Evolutionary conservation across 2,329 filamentous ascomycete species (phyloP).

Genomic region (Hirsutella rhossiliensis): DNA sequence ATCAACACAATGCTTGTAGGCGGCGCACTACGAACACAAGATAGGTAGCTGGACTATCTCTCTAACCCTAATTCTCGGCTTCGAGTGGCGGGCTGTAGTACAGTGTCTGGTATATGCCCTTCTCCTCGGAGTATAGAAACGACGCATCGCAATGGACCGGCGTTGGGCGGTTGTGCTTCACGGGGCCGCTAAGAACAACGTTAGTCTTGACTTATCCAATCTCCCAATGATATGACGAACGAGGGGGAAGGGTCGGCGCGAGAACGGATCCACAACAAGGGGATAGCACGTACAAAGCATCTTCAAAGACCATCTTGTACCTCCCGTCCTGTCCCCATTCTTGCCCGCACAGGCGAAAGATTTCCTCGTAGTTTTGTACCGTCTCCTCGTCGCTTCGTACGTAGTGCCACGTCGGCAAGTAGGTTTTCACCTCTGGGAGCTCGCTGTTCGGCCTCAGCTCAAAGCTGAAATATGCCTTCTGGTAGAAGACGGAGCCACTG

Average conservation of each 20-base stretch:
- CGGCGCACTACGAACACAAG: too few species aligned
- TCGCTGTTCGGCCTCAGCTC: conserved; percentile 4
- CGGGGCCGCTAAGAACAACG: background rate
- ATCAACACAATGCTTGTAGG: background rate
- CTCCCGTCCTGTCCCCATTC: conserved; percentile 4
- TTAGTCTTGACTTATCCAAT: background rate
- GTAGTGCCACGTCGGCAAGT: conserved; percentile 7
- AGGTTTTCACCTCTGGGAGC: conserved; percentile 6
- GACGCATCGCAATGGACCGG: conserved; percentile 6
- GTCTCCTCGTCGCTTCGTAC: conserved; percentile 6
- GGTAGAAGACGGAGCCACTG: conserved; percentile 1
- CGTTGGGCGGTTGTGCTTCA: background rate
- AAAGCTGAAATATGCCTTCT: conserved; percentile 7
- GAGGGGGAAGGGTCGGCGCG: too few species aligned
- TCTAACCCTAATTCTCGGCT: background rate
- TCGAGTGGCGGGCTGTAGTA: conserved; percentile 5
- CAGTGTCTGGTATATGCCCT: conserved; percentile 6
- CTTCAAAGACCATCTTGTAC: conserved; percentile 4
- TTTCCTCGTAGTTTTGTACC: conserved; percentile 5
- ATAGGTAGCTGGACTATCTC: too few species aligned
- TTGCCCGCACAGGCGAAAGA: conserved; percentile 3
- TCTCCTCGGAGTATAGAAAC: conserved; percentile 3
- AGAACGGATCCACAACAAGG: too few species aligned
- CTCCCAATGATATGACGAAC: too few species aligned
- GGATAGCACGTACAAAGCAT: conserved; percentile 4